phyloP scores from a whole-genome alignment of 768 basidiomycete genomes.

The Dendrothele bispora region DNA sequence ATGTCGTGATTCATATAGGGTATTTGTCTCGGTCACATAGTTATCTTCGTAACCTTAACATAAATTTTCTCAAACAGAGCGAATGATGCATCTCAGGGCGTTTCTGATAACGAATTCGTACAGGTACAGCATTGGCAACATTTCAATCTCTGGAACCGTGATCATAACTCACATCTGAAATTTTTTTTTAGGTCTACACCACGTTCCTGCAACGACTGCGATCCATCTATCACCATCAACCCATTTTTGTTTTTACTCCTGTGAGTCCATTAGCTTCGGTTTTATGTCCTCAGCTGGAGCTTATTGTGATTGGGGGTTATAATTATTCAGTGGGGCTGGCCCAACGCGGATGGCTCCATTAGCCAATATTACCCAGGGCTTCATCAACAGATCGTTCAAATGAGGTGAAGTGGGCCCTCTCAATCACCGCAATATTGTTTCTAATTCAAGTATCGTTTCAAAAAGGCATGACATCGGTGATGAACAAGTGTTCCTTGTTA shows the following conservation, averaged over 20 bases:
- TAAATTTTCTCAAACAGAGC: constrained; percentile 31
- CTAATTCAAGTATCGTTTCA: background rate
- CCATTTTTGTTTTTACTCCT: constrained; percentile 55
- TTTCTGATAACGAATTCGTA: constrained; percentile 43
- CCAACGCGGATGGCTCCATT: constrained; percentile 44
- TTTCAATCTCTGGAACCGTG: background rate
- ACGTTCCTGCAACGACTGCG: constrained; percentile 46
- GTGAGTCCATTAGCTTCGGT: constrained; percentile 27
- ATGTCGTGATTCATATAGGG: constrained; percentile 60
- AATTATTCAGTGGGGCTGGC: constrained; percentile 53
- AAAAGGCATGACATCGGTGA: constrained; percentile 42
- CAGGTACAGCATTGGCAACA: constrained; percentile 29
- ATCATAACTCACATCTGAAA: no score
- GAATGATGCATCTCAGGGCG: constrained; percentile 54
- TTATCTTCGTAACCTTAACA: background rate
- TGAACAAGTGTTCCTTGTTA: constrained; percentile 48
- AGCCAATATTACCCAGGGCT: constrained; percentile 46
- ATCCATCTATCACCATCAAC: constrained; percentile 40
- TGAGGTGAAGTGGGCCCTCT: constrained; percentile 24
- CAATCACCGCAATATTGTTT: background rate
- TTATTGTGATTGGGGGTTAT: background rate
- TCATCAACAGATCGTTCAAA: constrained; percentile 46
- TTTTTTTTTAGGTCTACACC: constrained; percentile 40
- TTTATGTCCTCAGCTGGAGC: background rate
- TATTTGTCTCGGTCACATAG: constrained; percentile 12